phyloP scores from a whole-genome alignment of 164 flowering plant genomes.

The Liquidambar formosana region DNA sequence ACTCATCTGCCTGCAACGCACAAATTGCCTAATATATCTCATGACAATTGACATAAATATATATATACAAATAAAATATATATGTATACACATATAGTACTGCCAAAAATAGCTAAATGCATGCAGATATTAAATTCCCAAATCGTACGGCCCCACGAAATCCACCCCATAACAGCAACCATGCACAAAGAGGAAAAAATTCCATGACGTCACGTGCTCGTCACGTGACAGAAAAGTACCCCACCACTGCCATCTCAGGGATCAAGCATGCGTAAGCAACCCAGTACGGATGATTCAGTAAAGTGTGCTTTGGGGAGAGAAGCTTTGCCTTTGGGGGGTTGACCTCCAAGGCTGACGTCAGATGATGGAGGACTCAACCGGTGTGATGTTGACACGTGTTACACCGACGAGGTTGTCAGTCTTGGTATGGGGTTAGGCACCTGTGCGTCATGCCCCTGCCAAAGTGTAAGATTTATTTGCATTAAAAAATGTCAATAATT shows the following conservation, averaged over 20 bases:
- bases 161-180: too few relatives aligned
- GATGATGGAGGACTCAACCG: background rate
- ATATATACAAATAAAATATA: too few relatives aligned
- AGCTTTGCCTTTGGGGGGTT: background rate
- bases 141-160: too few relatives aligned
- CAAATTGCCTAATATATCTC: too few relatives aligned
- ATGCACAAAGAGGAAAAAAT: too few relatives aligned
- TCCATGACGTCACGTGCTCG: background rate
- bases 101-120: too few relatives aligned
- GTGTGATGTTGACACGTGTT: background rate
- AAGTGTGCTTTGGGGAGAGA: background rate
- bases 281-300: background rate
- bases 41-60: too few relatives aligned
- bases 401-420: background rate
- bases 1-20: too few relatives aligned
- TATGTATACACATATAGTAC: too few relatives aligned
- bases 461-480: too few relatives aligned
- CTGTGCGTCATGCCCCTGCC: background rate
- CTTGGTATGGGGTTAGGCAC: background rate
- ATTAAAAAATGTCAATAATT: too few relatives aligned
- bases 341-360: background rate
- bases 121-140: too few relatives aligned
- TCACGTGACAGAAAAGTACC: background rate
- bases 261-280: background rate
- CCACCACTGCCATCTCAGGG: background rate